phyloP scores from a whole-genome alignment of 306 rosid genomes.

The Ammopiptanthus mongolicus region DNA sequence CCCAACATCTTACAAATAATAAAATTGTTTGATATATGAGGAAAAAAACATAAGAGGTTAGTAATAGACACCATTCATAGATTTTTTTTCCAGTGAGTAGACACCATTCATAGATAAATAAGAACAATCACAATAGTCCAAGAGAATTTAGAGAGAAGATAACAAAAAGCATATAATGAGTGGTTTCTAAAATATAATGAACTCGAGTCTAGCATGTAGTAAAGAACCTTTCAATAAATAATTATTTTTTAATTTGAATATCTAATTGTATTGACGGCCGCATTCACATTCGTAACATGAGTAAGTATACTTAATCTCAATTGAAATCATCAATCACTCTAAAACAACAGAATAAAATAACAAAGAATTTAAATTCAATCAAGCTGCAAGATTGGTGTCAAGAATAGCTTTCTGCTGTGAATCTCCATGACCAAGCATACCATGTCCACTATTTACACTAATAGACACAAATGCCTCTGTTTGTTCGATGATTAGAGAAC shows the following conservation, averaged over 20 bases:
- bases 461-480: conserved; percentile 97
- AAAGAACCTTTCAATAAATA: neutral
- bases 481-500: conserved; percentile 93
- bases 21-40: too few relatives aligned
- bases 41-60: too few relatives aligned
- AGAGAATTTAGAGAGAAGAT: too few relatives aligned
- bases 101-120: too few relatives aligned
- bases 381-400: conserved; percentile 95
- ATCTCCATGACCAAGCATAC: conserved; percentile 72
- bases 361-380: neutral
- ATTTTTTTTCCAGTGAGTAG: too few relatives aligned
- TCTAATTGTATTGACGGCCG: too few relatives aligned
- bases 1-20: too few relatives aligned
- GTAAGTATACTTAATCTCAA: neutral
- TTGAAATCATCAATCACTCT: neutral
- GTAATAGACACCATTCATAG: too few relatives aligned
- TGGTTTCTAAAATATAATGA: too few relatives aligned
- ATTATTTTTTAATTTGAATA: neutral
- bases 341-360: neutral
- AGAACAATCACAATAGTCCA: too few relatives aligned
- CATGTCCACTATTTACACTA: conserved; percentile 96
- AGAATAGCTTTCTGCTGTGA: conserved; percentile 87
- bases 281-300: neutral
- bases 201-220: too few relatives aligned
- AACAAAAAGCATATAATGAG: too few relatives aligned